Evolutionary conservation across 2,329 filamentous ascomycete genomes (phyloP), one percentile per base, ranked within the genome.

Genomic region (Cytospora chrysosperma): DNA sequence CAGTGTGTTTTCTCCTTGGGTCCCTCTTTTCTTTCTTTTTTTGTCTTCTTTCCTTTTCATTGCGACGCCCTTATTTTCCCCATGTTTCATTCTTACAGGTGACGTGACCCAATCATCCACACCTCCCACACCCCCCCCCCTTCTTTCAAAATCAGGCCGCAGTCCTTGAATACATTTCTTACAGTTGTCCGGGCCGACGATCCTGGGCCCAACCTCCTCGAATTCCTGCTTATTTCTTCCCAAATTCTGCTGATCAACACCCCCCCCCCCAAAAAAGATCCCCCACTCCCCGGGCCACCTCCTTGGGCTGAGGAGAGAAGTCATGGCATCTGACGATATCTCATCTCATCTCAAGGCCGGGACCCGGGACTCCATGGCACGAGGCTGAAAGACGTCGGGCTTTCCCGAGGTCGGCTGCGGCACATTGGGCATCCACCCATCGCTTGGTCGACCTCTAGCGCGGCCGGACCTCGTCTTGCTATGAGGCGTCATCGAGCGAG

Each of bases 1-100:
- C 63, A 40, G 59, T 21, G 59, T 21, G 40, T 55, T 65, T 62
- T 56, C 55, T 49, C 37, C 43, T 61, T 49, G 32, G 32, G 32
- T 61, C 50, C 43, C 52, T 32, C 28, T 47, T 60, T 34, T 54
- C 19, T 40, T 43, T 58, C 50, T 30, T 15, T 19, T 15, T 3
- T 28, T n/a, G 12, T 34, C n/a, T 21, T 47, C 17, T 21, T 12
- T 21, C 8, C n/a, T 47, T 21, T 17, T 4, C n/a, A n/a, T 21
- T 47, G 2, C 12, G 15, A 4, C n/a, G n/a, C 15, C 19, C 12
- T 40, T 6, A 15, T 40, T 40, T 40, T 40, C n/a, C 37, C 7
- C 6, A 40, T 40, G 37, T n/a, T 40, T 40, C 37, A 40, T 40
- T n/a, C 37, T 40, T 47, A 12, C 4, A 5, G 40, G 40, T 47